Evolutionary conservation across 2,329 filamentous ascomycete genomes (phyloP).

Genomic region (Hypoxylon sp.): DNA sequence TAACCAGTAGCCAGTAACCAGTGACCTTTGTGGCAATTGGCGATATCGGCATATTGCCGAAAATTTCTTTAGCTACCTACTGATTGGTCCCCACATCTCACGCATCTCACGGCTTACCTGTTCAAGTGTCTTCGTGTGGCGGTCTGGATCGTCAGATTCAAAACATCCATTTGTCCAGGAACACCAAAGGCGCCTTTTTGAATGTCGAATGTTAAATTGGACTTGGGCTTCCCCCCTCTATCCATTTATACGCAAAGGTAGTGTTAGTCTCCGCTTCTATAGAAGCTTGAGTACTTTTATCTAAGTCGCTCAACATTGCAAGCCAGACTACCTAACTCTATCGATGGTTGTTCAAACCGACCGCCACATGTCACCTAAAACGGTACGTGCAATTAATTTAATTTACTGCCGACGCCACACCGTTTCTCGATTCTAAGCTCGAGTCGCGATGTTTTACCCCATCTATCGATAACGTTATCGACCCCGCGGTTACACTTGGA

Average conservation of each 20-base stretch:
- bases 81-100: conserved; percentile 38
- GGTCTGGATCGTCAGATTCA: conserved; percentile 34
- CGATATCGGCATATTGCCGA: conserved; percentile 43
- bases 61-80: conserved; percentile 28
- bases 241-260: background rate
- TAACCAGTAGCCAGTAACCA: conserved; percentile 25
- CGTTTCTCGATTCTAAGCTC: background rate
- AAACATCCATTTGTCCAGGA: background rate
- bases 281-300: background rate
- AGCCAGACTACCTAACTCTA: background rate
- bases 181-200: conserved; percentile 1
- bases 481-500: background rate
- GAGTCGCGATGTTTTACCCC: background rate
- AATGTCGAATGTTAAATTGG: conserved; percentile 12
- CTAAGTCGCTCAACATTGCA: background rate
- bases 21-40: conserved; percentile 36
- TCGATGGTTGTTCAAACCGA: background rate
- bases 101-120: conserved; percentile 1
- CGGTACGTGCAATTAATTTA: background rate
- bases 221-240: conserved; percentile 9
- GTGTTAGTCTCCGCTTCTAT: background rate
- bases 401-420: background rate
- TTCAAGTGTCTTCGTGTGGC: conserved; percentile 24
- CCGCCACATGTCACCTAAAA: background rate
- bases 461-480: background rate